Conservation (phyloP, 225 moss, liverwort and hornwort genomes). For the Rhytidiadelphus loreus region DNA sequence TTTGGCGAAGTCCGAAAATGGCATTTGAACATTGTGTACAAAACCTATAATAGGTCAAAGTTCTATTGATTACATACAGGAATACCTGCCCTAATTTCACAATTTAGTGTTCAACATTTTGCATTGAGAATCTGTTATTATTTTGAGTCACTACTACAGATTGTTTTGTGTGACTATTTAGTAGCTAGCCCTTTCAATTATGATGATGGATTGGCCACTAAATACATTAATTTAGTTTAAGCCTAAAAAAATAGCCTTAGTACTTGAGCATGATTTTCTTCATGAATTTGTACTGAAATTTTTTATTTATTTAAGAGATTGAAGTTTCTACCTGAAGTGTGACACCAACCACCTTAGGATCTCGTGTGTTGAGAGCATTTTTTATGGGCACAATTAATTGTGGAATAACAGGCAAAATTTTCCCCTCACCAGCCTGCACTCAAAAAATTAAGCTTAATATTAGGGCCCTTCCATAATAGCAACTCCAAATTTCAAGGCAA, state of each 20-base stretch:
- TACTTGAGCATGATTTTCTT: not conserved
- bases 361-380: conserved; percentile 74
- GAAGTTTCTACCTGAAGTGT: conserved; percentile 39
- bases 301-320: not conserved
- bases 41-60: not conserved
- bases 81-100: fast-evolving
- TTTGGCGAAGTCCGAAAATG: not conserved
- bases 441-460: not conserved
- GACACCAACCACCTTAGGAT: conserved; percentile 57
- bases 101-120: not conserved
- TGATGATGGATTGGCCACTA: not conserved
- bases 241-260: too few relatives aligned
- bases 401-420: conserved; percentile 71
- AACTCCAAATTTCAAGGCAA: not conserved
- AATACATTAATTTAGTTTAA: not conserved
- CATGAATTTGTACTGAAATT: not conserved
- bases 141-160: not conserved
- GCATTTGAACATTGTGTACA: not conserved
- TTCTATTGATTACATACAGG: not conserved
- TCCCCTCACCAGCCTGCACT: conserved; percentile 58
- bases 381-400: conserved; percentile 85
- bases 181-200: not conserved
- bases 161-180: not conserved
- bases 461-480: not conserved
- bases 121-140: not conserved